phyloP scores from a whole-genome alignment of 352 stramenopile genomes.

The Pythium sp. region DNA sequence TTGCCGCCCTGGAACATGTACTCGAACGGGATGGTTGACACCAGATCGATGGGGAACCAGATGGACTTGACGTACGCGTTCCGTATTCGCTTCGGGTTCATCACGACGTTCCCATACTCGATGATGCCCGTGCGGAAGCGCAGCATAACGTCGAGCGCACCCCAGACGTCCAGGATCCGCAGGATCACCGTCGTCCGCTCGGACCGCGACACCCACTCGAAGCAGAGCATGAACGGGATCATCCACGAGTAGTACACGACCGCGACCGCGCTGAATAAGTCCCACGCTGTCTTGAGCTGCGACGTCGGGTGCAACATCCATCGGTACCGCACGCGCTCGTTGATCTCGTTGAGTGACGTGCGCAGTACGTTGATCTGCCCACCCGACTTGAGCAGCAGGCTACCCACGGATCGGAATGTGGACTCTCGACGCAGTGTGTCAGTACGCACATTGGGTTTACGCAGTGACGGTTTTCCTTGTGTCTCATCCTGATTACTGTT shows the following conservation, averaged over 20 bases:
- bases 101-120: conserved; percentile 50
- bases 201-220: conserved; percentile 53
- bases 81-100: conserved; percentile 51
- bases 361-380: conserved; percentile 59
- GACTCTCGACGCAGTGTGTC: conserved; percentile 17
- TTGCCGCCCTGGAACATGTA: conserved; percentile 39
- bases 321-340: conserved; percentile 42
- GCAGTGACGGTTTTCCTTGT: neutral
- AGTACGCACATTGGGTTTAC: neutral
- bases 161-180: conserved; percentile 48
- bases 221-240: conserved; percentile 66
- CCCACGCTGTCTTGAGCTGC: conserved; percentile 48
- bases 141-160: conserved; percentile 46
- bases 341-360: conserved; percentile 54
- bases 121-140: conserved; percentile 60
- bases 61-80: conserved; percentile 44
- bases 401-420: conserved; percentile 26
- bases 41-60: conserved; percentile 64
- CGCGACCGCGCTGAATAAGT: conserved; percentile 46
- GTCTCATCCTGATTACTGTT: neutral
- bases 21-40: conserved; percentile 58
- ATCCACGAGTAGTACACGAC: conserved; percentile 79
- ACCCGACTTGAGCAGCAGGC: conserved; percentile 21
- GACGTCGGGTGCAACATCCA: conserved; percentile 60
- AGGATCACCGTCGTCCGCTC: conserved; percentile 31